These are phyloP conservation scores for Pseudogymnoascus sp. DNA, from an alignment of 2,329 filamentous ascomycete genomes.

Conservation along the genomic window DNA sequence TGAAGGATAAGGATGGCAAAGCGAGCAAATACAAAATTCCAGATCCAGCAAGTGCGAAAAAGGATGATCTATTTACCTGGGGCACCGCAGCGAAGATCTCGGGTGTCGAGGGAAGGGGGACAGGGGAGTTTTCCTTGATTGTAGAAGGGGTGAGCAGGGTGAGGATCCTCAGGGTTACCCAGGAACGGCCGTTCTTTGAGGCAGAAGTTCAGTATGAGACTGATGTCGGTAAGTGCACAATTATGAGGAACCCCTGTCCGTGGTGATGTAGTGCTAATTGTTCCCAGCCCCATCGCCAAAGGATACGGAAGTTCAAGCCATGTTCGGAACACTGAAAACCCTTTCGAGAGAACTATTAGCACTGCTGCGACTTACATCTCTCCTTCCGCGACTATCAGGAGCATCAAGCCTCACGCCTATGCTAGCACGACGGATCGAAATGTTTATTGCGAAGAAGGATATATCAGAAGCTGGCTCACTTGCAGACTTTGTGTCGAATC, in stretches of 20 bases:
- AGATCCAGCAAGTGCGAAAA: slow-evolving; percentile 47
- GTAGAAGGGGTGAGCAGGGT: slow-evolving; percentile 80
- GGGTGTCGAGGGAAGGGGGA: slow-evolving; percentile 65
- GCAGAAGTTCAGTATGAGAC: slow-evolving; percentile 64
- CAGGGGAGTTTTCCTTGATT: slow-evolving; percentile 69
- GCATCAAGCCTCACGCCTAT: slow-evolving; percentile 65
- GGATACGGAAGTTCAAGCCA: slow-evolving; percentile 56
- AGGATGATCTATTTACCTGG: slow-evolving; percentile 69
- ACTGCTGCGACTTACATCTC: slow-evolving; percentile 72
- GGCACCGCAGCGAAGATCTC: slow-evolving; percentile 74
- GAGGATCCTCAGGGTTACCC: slow-evolving; percentile 61
- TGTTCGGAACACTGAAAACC: slow-evolving; percentile 74
- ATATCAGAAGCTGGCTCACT: slow-evolving; percentile 73
- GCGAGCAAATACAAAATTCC: slow-evolving; percentile 7
- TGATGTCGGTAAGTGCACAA: slow-evolving; percentile 50
- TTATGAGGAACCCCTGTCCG: slow-evolving; percentile 10
- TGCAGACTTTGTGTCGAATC: slow-evolving; percentile 94
- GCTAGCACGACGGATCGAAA: slow-evolving; percentile 76
- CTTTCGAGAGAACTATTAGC: slow-evolving; percentile 79
- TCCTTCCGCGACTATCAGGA: slow-evolving; percentile 62
- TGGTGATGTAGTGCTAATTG: slow-evolving; percentile 15
- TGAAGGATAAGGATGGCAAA: slow-evolving; percentile 23
- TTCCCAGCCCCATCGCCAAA: slow-evolving; percentile 29
- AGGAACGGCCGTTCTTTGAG: slow-evolving; percentile 80
- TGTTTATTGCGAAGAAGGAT: slow-evolving; percentile 78